phyloP scores from a whole-genome alignment of 2,329 filamentous ascomycete genomes.

The Emergomyces pasteurianus region DNA sequence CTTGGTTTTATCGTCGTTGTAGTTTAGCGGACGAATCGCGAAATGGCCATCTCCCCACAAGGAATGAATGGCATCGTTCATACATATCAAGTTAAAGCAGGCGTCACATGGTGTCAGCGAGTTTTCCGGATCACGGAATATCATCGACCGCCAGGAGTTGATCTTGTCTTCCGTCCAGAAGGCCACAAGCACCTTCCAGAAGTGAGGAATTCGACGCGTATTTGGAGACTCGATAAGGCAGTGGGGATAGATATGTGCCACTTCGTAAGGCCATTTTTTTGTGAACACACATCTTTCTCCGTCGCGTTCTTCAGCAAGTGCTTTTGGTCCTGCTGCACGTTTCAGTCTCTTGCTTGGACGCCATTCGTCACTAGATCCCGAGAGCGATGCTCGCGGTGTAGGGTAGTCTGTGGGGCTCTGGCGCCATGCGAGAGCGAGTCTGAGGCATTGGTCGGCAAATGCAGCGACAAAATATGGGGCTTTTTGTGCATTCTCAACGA shows the following conservation, averaged over 20 bases:
- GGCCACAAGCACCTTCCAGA: neutral
- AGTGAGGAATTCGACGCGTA: conserved; percentile 5
- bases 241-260: conserved; percentile 1
- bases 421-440: neutral
- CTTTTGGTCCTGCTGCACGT: neutral
- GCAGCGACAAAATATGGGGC: neutral
- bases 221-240: neutral
- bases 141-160: neutral
- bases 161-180: neutral
- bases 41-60: neutral
- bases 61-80: neutral
- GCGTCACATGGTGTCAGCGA: neutral
- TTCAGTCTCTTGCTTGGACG: neutral
- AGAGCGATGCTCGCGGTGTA: neutral
- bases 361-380: neutral
- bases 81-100: neutral
- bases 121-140: neutral
- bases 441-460: neutral
- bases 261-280: neutral
- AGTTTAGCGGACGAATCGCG: neutral
- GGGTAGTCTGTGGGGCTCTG: neutral
- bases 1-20: neutral
- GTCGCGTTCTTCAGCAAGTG: conserved; percentile 1
- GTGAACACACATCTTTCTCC: neutral
- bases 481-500: neutral